A percentile compares a stretch with the other conserved stretches of the same genome.
Evolutionary conservation across 2,329 filamentous ascomycete genomes (phyloP).

Genomic region (Lachnellula hyalina): DNA sequence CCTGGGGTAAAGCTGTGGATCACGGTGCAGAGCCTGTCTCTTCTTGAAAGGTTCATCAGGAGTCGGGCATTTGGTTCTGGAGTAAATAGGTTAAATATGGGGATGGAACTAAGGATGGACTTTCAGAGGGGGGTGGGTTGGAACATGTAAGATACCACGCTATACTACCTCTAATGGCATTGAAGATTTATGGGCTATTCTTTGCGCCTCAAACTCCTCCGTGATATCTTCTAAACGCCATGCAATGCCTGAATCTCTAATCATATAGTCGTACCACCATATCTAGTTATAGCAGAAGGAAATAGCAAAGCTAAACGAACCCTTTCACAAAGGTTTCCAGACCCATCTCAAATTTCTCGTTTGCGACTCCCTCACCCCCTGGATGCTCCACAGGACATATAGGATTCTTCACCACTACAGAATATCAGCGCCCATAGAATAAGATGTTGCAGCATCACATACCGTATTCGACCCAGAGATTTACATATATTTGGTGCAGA

Average conservation of each 20-base stretch:
- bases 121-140: not conserved
- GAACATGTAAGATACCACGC: conserved; percentile 20
- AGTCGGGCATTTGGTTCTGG: conserved; percentile 5
- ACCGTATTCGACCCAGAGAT: conserved; percentile 95
- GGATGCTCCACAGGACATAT: conserved; percentile 64
- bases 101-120: not conserved
- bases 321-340: conserved; percentile 73
- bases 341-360: conserved; percentile 65
- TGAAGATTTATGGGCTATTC: conserved; percentile 5
- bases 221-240: conserved; percentile 18
- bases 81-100: not conserved
- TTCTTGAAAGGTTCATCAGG: conserved; percentile 4
- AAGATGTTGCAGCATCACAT: conserved; percentile 27
- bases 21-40: conserved; percentile 22
- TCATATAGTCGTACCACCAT: not conserved
- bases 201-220: conserved; percentile 16
- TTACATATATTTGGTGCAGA: conserved; percentile 97
- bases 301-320: conserved; percentile 38
- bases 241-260: conserved; percentile 5
- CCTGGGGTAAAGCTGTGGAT: conserved; percentile 61
- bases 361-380: conserved; percentile 62
- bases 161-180: conserved; percentile 8
- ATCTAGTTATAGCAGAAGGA: not conserved
- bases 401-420: conserved; percentile 63
- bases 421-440: conserved; percentile 2